Conservation (phyloP, 352 stramenopile genomes). For the Globisporangium echinulatum region DNA sequence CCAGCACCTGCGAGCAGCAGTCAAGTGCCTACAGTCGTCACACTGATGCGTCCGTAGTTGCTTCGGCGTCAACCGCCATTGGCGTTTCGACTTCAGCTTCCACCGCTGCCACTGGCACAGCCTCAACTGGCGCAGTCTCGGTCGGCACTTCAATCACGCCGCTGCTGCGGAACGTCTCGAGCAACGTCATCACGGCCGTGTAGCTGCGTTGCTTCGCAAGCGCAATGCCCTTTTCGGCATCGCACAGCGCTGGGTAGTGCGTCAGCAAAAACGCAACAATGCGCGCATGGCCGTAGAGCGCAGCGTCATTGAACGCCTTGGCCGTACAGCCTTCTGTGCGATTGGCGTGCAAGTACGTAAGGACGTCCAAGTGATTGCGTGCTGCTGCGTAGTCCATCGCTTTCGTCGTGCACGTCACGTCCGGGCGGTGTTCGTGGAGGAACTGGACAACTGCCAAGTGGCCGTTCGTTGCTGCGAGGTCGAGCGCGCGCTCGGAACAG, state of each 20-base stretch:
- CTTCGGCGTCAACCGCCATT: no score
- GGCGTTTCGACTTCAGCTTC: background rate
- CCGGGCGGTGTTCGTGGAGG: constrained; percentile 23
- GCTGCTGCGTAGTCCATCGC: constrained; percentile 52
- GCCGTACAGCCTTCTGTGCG: constrained; percentile 41
- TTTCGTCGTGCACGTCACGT: constrained; percentile 34
- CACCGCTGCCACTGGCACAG: no score
- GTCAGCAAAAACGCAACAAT: constrained; percentile 41
- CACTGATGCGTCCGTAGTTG: no score
- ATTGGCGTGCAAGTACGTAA: constrained; percentile 47
- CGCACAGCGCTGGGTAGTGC: constrained; percentile 22
- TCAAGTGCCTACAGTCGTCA: no score
- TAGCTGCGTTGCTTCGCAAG: constrained; percentile 39
- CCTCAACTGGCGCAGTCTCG: no score
- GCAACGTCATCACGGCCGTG: constrained; percentile 6
- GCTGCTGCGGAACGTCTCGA: constrained; percentile 1
- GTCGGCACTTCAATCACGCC: background rate
- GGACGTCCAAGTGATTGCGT: constrained; percentile 32
- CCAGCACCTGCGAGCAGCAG: no score
- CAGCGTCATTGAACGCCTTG: constrained; percentile 42
- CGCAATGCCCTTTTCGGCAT: constrained; percentile 32
- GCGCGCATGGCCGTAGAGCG: constrained; percentile 27
- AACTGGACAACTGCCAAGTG: constrained; percentile 24
- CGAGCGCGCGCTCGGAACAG: constrained; percentile 23
- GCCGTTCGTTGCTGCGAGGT: constrained; percentile 22